Evolutionary conservation across 495 filamentous ascomycete genomes (phyloP).

Genomic region (Neurospora sp.): DNA sequence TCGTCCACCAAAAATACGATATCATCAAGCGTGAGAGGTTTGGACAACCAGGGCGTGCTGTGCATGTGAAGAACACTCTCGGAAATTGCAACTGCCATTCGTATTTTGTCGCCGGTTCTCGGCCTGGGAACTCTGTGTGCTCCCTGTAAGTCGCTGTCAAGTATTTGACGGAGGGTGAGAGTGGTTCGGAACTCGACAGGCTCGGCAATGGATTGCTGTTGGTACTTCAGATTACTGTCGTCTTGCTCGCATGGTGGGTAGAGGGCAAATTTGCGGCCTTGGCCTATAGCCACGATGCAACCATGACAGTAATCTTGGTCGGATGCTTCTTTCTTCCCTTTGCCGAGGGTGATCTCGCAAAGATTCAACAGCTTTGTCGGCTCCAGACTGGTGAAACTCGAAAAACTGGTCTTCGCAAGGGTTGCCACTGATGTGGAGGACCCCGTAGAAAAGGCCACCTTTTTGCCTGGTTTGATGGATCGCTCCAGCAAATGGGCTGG

Average conservation of each 20-base stretch:
- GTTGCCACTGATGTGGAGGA: background rate
- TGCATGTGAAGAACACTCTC: constrained; percentile 6
- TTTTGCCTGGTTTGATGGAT: background rate
- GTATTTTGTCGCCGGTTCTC: constrained; percentile 1
- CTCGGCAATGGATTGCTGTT: background rate
- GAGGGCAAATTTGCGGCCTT: background rate
- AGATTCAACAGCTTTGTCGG: background rate
- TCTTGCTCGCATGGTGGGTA: background rate
- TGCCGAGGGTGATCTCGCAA: background rate
- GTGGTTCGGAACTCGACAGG: background rate
- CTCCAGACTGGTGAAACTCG: background rate
- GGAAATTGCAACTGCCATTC: constrained; percentile 8
- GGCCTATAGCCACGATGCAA: background rate
- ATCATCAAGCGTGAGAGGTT: constrained; percentile 7
- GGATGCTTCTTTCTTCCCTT: background rate
- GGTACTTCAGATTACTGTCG: background rate
- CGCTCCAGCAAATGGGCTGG: background rate
- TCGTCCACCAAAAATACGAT: constrained; percentile 1
- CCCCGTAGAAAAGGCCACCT: background rate
- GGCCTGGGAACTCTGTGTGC: background rate
- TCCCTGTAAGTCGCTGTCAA: background rate
- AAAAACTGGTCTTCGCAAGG: background rate
- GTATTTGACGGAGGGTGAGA: constrained; percentile 2
- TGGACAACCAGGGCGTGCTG: constrained; percentile 5
- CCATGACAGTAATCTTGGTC: background rate